phyloP scores from a whole-genome alignment of 106 monocot species.

The Acanthochlamys bracteata region DNA sequence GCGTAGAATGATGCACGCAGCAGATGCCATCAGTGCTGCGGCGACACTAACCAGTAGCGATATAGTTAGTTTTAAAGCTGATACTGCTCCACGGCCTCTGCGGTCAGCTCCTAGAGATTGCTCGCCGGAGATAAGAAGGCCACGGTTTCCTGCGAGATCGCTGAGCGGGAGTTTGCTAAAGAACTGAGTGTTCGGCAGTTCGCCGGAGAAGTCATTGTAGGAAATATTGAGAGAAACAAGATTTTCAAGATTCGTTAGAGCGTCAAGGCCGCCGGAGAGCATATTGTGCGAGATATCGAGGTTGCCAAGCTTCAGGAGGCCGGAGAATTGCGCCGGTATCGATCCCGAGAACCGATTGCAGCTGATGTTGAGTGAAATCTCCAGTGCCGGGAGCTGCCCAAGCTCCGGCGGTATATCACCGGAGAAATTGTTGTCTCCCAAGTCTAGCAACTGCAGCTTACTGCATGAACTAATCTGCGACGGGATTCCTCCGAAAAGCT shows the following conservation, averaged over 20 bases:
- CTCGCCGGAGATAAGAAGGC: constrained; percentile 34
- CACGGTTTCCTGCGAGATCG: constrained; percentile 60
- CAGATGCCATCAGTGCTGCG: background rate
- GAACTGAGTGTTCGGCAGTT: constrained; percentile 44
- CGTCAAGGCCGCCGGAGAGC: constrained; percentile 49
- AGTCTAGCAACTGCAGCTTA: no score
- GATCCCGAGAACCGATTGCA: no score
- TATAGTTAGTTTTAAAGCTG: no score
- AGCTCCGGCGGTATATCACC: constrained; percentile 61
- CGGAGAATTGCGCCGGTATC: constrained; percentile 62
- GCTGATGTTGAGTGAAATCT: no score
- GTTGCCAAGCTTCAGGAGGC: constrained; percentile 43
- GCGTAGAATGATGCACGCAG: no score
- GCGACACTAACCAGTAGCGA: constrained; percentile 49
- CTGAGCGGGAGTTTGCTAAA: constrained; percentile 65
- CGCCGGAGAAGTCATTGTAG: constrained; percentile 74
- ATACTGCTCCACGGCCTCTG: no score
- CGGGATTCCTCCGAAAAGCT: constrained; percentile 48
- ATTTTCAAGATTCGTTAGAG: constrained; percentile 57
- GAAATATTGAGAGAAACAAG: constrained; percentile 74
- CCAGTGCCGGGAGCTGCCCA: no score
- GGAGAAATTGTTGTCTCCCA: constrained; percentile 56
- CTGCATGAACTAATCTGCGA: no score
- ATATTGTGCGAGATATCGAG: constrained; percentile 84
- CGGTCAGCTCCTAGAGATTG: no score